Conservation (phyloP, 257 asterid genomes). For the Apocynum venetum region DNA sequence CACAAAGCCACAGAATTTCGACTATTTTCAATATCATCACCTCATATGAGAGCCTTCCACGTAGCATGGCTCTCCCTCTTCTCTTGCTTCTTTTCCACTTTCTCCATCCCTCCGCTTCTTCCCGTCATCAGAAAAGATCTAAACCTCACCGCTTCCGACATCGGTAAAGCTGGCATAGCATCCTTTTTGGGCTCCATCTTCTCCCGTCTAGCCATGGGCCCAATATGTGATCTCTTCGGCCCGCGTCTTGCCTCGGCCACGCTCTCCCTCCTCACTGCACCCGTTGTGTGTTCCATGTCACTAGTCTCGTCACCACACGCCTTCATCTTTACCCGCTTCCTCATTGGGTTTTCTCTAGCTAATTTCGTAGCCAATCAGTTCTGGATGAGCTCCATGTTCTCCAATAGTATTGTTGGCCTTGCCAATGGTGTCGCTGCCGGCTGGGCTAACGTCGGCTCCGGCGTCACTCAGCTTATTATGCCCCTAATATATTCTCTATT, state of each 20-base stretch:
- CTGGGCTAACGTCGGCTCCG: conserved; percentile 65
- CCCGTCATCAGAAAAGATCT: conserved; percentile 51
- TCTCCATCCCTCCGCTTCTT: conserved; percentile 56
- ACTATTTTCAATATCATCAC: conserved; percentile 42
- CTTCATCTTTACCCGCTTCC: conserved; percentile 36
- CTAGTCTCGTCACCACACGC: conserved; percentile 28
- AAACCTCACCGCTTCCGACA: conserved; percentile 33
- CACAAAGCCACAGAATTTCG: conserved; percentile 42
- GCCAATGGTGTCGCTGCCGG: conserved; percentile 63
- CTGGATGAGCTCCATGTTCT: conserved; percentile 72
- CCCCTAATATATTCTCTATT: conserved; percentile 33
- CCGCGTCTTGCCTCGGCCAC: conserved; percentile 49
- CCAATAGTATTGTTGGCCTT: conserved; percentile 41
- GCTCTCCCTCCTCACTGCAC: conserved; percentile 51
- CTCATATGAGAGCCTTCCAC: conserved; percentile 60
- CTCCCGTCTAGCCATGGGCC: conserved; percentile 50
- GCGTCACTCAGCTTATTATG: conserved; percentile 50
- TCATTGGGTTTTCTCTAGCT: conserved; percentile 50
- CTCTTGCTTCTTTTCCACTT: conserved; percentile 56
- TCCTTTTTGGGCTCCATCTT: conserved; percentile 40
- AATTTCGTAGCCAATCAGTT: conserved; percentile 57
- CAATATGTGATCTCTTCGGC: conserved; percentile 48
- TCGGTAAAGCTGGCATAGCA: conserved; percentile 40
- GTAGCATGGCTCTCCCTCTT: conserved; percentile 59
- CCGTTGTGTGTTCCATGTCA: conserved; percentile 28